Evolutionary conservation across 1,139 yeast genomes (phyloP), one percentile per base, ranked within the genome.

Genomic region (Arxiozyma slooffiae): DNA sequence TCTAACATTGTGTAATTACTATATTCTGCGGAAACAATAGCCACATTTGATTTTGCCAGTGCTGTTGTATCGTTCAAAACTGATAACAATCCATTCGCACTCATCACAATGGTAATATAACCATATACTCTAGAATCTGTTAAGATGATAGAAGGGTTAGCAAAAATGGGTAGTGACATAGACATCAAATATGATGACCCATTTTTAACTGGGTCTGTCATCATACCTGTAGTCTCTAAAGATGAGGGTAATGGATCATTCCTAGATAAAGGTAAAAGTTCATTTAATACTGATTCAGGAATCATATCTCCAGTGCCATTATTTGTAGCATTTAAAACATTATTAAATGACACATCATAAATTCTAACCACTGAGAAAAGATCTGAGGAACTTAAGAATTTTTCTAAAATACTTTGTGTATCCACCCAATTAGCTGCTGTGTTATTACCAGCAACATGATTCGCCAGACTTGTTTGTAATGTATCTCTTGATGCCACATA

Each of bases 361-460:
- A 88, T 61, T 50, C 81, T 72, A 3, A 86, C 90, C 24, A 78
- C 78, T n/a, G 80, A 77, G 57, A 85, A 80, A 24, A 77, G 68
- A 53, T 79, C 80, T 2, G 85, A 78, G 9, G 88, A 76, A 51
- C 79, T 74, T 48, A 88, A 65, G 53, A 82, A 82, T 63, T 79
- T 84, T 56, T 78, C 78, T 39, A 84, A 66, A 3, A 65, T 56
- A n/a, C 66, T 63, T 14, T 64, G 60, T 1, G 75, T 59, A 50
- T 62, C 66, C 53, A 75, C 57, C 78, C 79, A 76, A 60, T 74
- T 74, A 18, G 78, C 73, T 1, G 60, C 63, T 0, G 74, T 68
- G 4, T 81, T 76, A 66, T 86, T 87, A 14, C 96, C 96, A 0
- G 92, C 92, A 47, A 81, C 72, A 62, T 79, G 80, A 41, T 78